Percentiles rank a stretch among this genome's conserved stretches.
phyloP scores from a whole-genome alignment of 148 eudicot genomes.

The Silene uniflora region DNA sequence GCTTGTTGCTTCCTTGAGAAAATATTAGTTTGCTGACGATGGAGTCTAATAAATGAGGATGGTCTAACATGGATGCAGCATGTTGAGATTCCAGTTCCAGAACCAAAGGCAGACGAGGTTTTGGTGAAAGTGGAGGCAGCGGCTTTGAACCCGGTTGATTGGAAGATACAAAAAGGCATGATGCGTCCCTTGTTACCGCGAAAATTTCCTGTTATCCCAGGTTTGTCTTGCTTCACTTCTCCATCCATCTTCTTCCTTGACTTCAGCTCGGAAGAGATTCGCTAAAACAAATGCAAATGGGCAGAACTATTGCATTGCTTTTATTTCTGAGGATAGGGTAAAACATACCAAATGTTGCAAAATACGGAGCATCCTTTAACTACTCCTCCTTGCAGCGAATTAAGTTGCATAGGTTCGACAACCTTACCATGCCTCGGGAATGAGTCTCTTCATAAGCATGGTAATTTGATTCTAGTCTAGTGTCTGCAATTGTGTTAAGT shows the following conservation, averaged over 20 bases:
- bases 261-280: not conserved
- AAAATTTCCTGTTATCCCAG: conserved; percentile 64
- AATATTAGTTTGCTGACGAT: not conserved
- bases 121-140: conserved; percentile 71
- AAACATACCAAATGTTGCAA: too few relatives aligned
- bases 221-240: conserved; percentile 31
- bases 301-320: not conserved
- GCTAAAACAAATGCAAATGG: not conserved
- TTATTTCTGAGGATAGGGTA: not conserved
- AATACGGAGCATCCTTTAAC: too few relatives aligned
- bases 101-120: conserved; percentile 56
- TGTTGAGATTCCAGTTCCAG: conserved; percentile 68
- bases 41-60: not conserved
- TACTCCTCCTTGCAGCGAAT: too few relatives aligned
- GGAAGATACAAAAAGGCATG: conserved; percentile 61
- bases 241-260: not conserved
- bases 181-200: conserved; percentile 50
- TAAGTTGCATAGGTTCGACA: too few relatives aligned
- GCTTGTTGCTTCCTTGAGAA: too few relatives aligned
- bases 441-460: too few relatives aligned
- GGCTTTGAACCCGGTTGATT: conserved; percentile 67
- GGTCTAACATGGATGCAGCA: conserved; percentile 43
- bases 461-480: too few relatives aligned
- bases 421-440: too few relatives aligned
- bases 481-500: too few relatives aligned